Conservation (phyloP, 2,329 filamentous ascomycete species). For the Fusarium illudens region DNA sequence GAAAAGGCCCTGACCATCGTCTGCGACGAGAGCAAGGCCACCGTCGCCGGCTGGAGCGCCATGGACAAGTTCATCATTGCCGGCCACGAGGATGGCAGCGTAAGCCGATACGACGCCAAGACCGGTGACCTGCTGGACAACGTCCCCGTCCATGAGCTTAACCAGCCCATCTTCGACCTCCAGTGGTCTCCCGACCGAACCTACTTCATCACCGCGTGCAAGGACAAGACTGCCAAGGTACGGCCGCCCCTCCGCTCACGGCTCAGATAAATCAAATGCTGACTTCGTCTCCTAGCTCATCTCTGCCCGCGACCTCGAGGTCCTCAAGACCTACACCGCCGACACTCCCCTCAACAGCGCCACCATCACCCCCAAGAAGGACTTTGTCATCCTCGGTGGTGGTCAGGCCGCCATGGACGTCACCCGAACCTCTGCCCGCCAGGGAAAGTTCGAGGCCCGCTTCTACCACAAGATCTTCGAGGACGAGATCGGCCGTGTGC, state of each 20-base stretch:
- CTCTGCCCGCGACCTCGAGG: slow-evolving; percentile 83
- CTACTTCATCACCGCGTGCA: slow-evolving; percentile 97
- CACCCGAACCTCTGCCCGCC: slow-evolving; percentile 89
- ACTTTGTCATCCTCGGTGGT: slow-evolving; percentile 97
- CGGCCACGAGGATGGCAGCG: slow-evolving; percentile 93
- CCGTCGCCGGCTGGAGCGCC: slow-evolving; percentile 96
- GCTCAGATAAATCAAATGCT: slow-evolving; percentile 10
- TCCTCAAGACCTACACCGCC: slow-evolving; percentile 90
- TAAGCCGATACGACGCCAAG: slow-evolving; percentile 93
- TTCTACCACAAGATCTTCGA: slow-evolving; percentile 99
- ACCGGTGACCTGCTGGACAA: slow-evolving; percentile 84
- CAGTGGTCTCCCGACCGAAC: slow-evolving; percentile 95
- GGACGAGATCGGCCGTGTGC: slow-evolving; percentile 96
- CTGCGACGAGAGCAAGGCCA: slow-evolving; percentile 95
- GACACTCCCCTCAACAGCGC: slow-evolving; percentile 98
- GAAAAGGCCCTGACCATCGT: slow-evolving; percentile 88
- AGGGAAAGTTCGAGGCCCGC: slow-evolving; percentile 98
- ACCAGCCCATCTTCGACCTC: slow-evolving; percentile 85
- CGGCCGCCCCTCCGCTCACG: slow-evolving; percentile 12
- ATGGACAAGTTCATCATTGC: slow-evolving; percentile 95
- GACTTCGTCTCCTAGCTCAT: slow-evolving; percentile 69
- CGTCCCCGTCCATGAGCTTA: slow-evolving; percentile 84
- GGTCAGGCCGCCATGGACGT: slow-evolving; percentile 99
- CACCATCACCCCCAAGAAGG: slow-evolving; percentile 92
- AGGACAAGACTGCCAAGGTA: slow-evolving; percentile 97